Percentiles rank a stretch among this genome's conserved stretches.
Evolutionary conservation across 176 grass and related monocot species (phyloP).

Genomic region (Microstegium vimineum): DNA sequence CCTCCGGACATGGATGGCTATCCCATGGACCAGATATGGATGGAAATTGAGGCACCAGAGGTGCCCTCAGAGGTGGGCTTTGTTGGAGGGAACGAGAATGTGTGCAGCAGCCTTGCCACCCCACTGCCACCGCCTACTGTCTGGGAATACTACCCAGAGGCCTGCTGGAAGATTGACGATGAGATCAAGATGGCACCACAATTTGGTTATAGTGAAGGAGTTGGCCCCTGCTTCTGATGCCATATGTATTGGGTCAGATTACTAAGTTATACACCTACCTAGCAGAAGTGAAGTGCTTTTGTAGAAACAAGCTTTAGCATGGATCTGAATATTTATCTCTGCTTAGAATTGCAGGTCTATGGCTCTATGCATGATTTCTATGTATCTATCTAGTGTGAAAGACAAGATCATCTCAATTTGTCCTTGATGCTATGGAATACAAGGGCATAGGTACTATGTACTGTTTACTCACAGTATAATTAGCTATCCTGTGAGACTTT

Average conservation of each 20-base stretch:
- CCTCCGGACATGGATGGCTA: conserved; percentile 53
- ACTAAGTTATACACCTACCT: conserved; percentile 22
- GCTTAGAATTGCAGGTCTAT: conserved; percentile 31
- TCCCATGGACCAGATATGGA: conserved; percentile 91
- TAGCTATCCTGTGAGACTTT: conserved; percentile 16
- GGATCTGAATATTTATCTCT: conserved; percentile 27
- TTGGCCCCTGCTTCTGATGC: conserved; percentile 41
- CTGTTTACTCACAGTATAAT: conserved; percentile 41
- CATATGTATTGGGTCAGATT: conserved; percentile 30
- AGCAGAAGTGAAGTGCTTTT: conserved; percentile 50
- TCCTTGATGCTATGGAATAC: conserved; percentile 21
- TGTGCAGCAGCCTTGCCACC: conserved; percentile 22
- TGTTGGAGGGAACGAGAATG: conserved; percentile 26
- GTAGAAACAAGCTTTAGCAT: conserved; percentile 38
- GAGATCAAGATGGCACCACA: conserved; percentile 54
- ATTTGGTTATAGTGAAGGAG: conserved; percentile 32
- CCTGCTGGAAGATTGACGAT: conserved; percentile 54
- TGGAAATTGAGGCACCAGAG: conserved; percentile 63
- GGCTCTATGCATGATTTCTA: conserved; percentile 21
- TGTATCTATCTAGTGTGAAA: conserved; percentile 37
- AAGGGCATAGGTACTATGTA: conserved; percentile 40
- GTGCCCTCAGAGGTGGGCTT: background rate
- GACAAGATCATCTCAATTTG: conserved; percentile 26
- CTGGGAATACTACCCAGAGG: conserved; percentile 49
- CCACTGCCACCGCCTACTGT: conserved; percentile 13